phyloP scores from a whole-genome alignment of 2,329 filamentous ascomycete genomes.

The Fusarium cicatricum region DNA sequence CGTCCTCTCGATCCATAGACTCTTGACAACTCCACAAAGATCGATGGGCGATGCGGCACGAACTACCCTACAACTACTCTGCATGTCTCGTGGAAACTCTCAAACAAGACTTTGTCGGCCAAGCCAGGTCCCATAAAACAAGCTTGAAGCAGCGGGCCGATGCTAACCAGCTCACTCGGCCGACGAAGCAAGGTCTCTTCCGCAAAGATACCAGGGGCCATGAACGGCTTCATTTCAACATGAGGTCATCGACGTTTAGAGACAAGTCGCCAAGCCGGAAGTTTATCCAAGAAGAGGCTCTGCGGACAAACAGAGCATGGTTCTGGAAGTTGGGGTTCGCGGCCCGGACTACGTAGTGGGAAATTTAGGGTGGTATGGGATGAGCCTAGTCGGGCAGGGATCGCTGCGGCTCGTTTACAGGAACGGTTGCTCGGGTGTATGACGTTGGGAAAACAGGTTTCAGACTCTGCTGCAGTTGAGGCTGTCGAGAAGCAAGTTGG shows the following conservation, averaged over 20 bases:
- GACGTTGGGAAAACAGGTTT: background rate
- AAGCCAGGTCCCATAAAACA: no score
- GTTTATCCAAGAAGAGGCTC: background rate
- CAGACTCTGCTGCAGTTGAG: background rate
- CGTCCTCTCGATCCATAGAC: no score
- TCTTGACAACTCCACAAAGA: no score
- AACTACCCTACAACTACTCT: no score
- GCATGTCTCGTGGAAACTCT: no score
- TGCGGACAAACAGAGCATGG: background rate
- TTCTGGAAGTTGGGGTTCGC: background rate
- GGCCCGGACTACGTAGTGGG: background rate
- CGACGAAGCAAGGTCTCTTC: background rate
- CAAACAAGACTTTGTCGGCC: no score
- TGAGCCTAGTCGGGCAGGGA: background rate
- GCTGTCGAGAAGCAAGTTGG: background rate
- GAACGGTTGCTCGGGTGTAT: background rate
- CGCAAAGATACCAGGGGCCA: background rate
- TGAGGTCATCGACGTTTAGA: background rate
- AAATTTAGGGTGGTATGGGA: background rate
- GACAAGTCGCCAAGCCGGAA: constrained; percentile 7
- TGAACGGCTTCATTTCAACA: background rate
- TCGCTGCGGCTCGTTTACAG: background rate
- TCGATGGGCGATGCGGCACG: no score
- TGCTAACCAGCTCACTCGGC: background rate
- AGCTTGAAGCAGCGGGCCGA: background rate